Conservation (phyloP, 2,329 filamentous ascomycete species). For the Trichoderma endophyticum region DNA sequence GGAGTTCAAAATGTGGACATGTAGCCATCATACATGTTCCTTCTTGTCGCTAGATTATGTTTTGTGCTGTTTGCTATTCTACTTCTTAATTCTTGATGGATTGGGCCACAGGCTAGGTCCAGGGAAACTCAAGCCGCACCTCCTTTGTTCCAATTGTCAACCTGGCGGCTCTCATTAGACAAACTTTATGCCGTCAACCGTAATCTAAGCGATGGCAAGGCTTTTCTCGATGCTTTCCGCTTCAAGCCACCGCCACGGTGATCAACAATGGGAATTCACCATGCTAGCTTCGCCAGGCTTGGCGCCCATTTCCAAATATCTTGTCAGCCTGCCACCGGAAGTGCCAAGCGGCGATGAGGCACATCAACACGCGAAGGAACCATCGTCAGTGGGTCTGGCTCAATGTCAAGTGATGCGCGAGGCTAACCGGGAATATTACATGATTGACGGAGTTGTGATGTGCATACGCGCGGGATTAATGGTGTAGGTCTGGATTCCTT, state of each 20-base stretch:
- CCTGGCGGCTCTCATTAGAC: background rate
- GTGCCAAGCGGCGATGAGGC: background rate
- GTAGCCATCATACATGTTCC: background rate
- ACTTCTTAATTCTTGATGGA: background rate
- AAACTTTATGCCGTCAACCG: background rate
- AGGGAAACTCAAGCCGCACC: background rate
- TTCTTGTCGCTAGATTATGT: background rate
- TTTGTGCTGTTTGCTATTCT: background rate
- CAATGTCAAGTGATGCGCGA: background rate
- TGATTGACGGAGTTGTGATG: background rate
- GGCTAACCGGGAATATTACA: background rate
- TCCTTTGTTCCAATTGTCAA: background rate
- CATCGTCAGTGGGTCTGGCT: background rate
- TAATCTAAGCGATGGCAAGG: background rate
- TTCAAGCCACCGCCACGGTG: background rate
- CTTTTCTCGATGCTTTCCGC: background rate
- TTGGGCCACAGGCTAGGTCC: background rate
- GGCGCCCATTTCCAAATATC: background rate
- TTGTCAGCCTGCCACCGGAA: background rate
- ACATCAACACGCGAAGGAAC: background rate
- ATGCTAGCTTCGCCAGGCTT: background rate
- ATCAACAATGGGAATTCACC: background rate
- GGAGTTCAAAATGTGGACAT: slow-evolving; percentile 7
- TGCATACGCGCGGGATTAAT: background rate
- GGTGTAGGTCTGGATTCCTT: background rate